These are phyloP conservation scores for Nematodospora anomalae DNA, from an alignment of 1,139 yeast species.

Conservation along the genomic window DNA sequence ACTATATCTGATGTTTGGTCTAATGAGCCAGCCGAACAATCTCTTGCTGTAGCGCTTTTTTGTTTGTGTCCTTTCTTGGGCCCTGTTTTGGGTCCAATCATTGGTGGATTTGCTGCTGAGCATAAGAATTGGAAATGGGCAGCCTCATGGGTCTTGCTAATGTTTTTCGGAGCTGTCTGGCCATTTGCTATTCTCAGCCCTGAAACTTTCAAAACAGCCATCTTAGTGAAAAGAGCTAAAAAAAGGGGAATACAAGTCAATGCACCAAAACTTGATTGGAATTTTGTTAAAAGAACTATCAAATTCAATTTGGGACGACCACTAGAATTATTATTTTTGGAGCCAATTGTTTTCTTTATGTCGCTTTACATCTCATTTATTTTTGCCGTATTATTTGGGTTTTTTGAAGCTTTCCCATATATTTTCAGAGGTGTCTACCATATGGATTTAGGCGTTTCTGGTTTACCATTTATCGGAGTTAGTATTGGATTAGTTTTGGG, in stretches of 20 bases:
- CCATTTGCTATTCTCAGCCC: slow-evolving; percentile 60
- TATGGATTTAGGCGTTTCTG: slow-evolving; percentile 61
- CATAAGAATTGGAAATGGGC: slow-evolving; percentile 75
- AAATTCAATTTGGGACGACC: slow-evolving; percentile 59
- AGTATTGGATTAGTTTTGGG: slow-evolving; percentile 64
- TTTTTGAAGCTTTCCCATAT: slow-evolving; percentile 76
- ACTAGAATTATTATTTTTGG: slow-evolving; percentile 60
- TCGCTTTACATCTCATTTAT: slow-evolving; percentile 69
- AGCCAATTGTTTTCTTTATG: slow-evolving; percentile 69
- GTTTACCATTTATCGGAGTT: slow-evolving; percentile 68
- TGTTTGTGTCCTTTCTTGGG: slow-evolving; percentile 74
- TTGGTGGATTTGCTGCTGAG: slow-evolving; percentile 77
- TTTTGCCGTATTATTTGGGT: slow-evolving; percentile 74
- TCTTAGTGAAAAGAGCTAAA: slow-evolving; percentile 57
- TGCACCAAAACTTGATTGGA: slow-evolving; percentile 24
- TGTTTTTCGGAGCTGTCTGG: slow-evolving; percentile 67
- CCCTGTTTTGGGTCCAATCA: slow-evolving; percentile 79
- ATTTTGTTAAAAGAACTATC: slow-evolving; percentile 26
- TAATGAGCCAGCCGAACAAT: slow-evolving; percentile 54
- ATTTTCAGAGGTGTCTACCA: slow-evolving; percentile 63
- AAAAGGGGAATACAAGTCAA: slow-evolving; percentile 55
- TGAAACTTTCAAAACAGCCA: slow-evolving; percentile 67
- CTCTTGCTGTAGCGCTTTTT: slow-evolving; percentile 69
- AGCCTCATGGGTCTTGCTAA: slow-evolving; percentile 68
- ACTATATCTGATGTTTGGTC: slow-evolving; percentile 74